Evolutionary conservation across 2,329 filamentous ascomycete species (phyloP).

Genomic region (Graphium sp.): DNA sequence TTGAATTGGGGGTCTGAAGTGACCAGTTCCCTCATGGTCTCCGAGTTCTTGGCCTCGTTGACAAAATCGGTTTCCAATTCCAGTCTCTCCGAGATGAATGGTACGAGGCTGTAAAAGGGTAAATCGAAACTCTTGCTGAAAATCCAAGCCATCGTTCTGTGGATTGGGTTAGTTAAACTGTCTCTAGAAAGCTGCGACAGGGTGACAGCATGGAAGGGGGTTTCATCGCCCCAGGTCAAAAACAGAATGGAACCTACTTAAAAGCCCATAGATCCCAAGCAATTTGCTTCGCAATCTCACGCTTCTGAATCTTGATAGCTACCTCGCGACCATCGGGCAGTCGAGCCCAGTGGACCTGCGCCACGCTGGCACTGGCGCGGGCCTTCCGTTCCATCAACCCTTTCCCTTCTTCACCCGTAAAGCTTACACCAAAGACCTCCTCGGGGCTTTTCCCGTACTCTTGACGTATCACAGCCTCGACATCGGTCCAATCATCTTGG

Average conservation of each 20-base stretch:
- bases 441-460: conserved; percentile 80
- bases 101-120: conserved; percentile 80
- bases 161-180: conserved; percentile 6
- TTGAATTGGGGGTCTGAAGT: conserved; percentile 58
- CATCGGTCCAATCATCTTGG: conserved; percentile 74
- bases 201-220: not conserved
- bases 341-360: conserved; percentile 90
- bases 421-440: conserved; percentile 85
- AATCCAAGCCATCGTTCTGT: conserved; percentile 58
- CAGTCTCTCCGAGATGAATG: conserved; percentile 84
- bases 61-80: conserved; percentile 87
- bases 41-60: conserved; percentile 79
- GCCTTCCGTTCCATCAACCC: conserved; percentile 44
- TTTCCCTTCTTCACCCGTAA: conserved; percentile 51
- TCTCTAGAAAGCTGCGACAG: conserved; percentile 6
- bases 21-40: conserved; percentile 66
- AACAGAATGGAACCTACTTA: conserved; percentile 36
- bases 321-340: conserved; percentile 78
- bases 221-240: no score
- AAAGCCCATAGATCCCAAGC: conserved; percentile 94
- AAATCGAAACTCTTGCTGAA: conserved; percentile 85
- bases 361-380: conserved; percentile 73
- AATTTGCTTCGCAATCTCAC: conserved; percentile 80
- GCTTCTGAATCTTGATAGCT: conserved; percentile 92
- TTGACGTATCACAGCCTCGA: conserved; percentile 69